Conservation (phyloP, 805 yeast species). For the Metschnikowia rubicola region DNA sequence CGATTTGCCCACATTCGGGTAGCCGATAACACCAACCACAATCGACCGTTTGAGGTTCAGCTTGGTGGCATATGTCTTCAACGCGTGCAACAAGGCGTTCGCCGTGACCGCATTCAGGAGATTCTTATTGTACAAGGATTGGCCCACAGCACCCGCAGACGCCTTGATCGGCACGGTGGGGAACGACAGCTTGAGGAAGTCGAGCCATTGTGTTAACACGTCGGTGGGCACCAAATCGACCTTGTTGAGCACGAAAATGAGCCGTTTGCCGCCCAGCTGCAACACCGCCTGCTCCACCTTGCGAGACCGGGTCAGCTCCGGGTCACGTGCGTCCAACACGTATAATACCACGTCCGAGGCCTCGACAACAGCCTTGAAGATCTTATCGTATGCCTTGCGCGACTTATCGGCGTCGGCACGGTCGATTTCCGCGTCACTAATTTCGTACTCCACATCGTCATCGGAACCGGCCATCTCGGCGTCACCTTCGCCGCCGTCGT, state of each 20-base stretch:
- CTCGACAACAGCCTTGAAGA: slow-evolving; percentile 89
- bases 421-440: slow-evolving; percentile 42
- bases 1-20: slow-evolving; percentile 96
- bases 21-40: slow-evolving; percentile 93
- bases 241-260: slow-evolving; percentile 83
- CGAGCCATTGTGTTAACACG: slow-evolving; percentile 80
- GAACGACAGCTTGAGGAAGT: slow-evolving; percentile 72
- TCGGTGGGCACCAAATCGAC: slow-evolving; percentile 89
- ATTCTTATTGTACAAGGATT: slow-evolving; percentile 67
- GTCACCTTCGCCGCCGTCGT: slow-evolving; percentile 50
- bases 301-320: slow-evolving; percentile 89
- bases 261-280: slow-evolving; percentile 74
- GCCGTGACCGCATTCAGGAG: slow-evolving; percentile 72
- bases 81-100: slow-evolving; percentile 66
- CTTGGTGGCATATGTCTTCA: slow-evolving; percentile 81
- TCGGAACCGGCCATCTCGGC: slow-evolving; percentile 28
- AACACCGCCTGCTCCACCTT: slow-evolving; percentile 88
- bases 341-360: slow-evolving; percentile 87
- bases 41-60: slow-evolving; percentile 84
- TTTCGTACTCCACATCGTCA: slow-evolving; percentile 42
- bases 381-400: slow-evolving; percentile 88
- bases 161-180: slow-evolving; percentile 91
- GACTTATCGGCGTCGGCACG: slow-evolving; percentile 61
- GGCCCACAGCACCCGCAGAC: slow-evolving; percentile 67
- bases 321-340: slow-evolving; percentile 97